Percentiles rank a stretch among this genome's conserved stretches.
Evolutionary conservation across 2,329 filamentous ascomycete species (phyloP).

Genomic region (Metarhizium brunneum): DNA sequence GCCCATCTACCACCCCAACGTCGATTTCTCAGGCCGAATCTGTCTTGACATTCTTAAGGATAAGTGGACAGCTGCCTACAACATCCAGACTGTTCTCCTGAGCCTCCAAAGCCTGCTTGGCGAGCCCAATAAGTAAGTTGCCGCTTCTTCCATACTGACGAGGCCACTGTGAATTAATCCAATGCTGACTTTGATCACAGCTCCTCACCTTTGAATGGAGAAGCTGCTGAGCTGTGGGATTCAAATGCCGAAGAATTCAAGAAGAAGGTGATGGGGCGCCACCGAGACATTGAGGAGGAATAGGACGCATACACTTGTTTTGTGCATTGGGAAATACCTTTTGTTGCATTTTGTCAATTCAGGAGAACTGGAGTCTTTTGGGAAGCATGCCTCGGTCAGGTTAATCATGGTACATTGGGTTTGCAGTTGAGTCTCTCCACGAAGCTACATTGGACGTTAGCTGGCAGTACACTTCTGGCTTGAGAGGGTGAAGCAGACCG

Average conservation of each 20-base stretch:
- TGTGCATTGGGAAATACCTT: slow-evolving; percentile 10
- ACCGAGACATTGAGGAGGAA: slow-evolving; percentile 57
- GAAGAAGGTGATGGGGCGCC: slow-evolving; percentile 56
- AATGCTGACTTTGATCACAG: slow-evolving; percentile 33
- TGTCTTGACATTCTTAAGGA: slow-evolving; percentile 98
- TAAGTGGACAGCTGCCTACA: slow-evolving; percentile 98
- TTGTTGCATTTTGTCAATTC: slow-evolving; percentile 13
- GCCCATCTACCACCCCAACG: slow-evolving; percentile 97
- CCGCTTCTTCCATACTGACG: neutral
- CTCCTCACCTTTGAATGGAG: slow-evolving; percentile 87
- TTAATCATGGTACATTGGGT: slow-evolving; percentile 19
- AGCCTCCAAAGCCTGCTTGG: slow-evolving; percentile 92
- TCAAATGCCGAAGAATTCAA: slow-evolving; percentile 82
- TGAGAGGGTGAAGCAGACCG: neutral
- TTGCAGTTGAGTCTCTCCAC: slow-evolving; percentile 19
- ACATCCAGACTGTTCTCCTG: slow-evolving; percentile 84
- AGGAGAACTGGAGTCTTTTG: slow-evolving; percentile 34
- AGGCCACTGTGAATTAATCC: neutral
- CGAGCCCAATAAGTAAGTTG: slow-evolving; percentile 90
- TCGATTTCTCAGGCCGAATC: slow-evolving; percentile 94
- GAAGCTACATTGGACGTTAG: slow-evolving; percentile 3
- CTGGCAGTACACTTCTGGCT: neutral
- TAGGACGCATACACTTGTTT: slow-evolving; percentile 19
- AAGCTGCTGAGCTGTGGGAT: slow-evolving; percentile 95
- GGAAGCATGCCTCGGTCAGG: slow-evolving; percentile 20